Percentiles rank a stretch among this genome's conserved stretches.
Conservation (phyloP, 176 grass and related monocot species). For the Triticum dicoccoides region DNA sequence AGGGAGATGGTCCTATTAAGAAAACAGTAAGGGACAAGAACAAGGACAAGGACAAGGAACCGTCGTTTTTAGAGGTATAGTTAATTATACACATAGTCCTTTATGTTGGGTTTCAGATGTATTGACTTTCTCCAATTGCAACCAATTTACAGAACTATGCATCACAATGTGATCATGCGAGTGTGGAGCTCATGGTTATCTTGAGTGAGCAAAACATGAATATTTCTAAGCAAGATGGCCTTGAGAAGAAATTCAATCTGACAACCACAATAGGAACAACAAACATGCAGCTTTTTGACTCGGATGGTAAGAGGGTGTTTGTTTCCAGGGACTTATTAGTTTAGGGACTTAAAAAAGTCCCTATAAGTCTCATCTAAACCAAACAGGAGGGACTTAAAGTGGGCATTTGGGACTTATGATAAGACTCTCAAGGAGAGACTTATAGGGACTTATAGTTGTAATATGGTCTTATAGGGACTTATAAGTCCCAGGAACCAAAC, state of each 20-base stretch:
- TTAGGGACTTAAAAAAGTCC: too few relatives aligned
- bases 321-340: too few relatives aligned
- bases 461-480: too few relatives aligned
- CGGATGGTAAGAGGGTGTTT: constrained; percentile 22
- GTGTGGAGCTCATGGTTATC: constrained; percentile 52
- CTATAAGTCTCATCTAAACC: too few relatives aligned
- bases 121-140: not conserved
- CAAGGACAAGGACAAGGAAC: not conserved
- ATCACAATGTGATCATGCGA: constrained; percentile 47
- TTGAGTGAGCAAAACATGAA: constrained; percentile 70
- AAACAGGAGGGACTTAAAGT: too few relatives aligned
- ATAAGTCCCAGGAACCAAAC: too few relatives aligned
- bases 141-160: constrained; percentile 36
- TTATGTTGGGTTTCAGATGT: not conserved
- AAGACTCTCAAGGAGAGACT: too few relatives aligned
- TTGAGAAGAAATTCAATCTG: constrained; percentile 86
- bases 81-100: not conserved
- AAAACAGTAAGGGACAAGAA: not conserved
- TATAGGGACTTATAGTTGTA: too few relatives aligned
- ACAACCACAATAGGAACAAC: constrained; percentile 71
- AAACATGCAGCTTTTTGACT: constrained; percentile 95
- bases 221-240: constrained; percentile 64
- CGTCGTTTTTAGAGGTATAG: constrained; percentile 71
- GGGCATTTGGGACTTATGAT: too few relatives aligned
- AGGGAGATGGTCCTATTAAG: too few relatives aligned